Evolutionary conservation across 768 basidiomycete genomes (phyloP).

Genomic region (Auriscalpium vulgare): DNA sequence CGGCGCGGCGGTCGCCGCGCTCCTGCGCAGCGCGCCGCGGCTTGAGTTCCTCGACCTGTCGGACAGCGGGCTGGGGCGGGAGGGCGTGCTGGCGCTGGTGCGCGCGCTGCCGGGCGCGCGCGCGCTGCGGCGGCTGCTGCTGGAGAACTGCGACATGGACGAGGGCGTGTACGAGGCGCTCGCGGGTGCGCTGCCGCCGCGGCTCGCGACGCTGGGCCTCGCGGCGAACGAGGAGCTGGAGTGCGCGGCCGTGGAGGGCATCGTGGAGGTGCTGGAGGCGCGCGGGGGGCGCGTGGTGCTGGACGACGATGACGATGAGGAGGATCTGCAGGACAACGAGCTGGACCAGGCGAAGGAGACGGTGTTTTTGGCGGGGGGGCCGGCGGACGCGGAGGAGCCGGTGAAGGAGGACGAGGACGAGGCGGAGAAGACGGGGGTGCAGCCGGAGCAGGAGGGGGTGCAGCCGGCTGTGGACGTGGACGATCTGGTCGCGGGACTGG

Average conservation of each 20-base stretch:
- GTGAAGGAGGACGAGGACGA: too few species aligned
- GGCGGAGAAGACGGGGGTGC: too few species aligned
- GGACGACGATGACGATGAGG: slow-evolving; percentile 71
- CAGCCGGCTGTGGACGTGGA: too few species aligned
- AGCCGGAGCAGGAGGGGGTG: too few species aligned
- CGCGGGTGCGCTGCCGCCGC: slow-evolving; percentile 52
- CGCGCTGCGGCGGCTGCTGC: slow-evolving; percentile 65
- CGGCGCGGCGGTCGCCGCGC: slow-evolving; percentile 48
- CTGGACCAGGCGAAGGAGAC: slow-evolving; percentile 29
- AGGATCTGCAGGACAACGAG: slow-evolving; percentile 46
- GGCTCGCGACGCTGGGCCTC: slow-evolving; percentile 64
- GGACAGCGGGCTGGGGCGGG: slow-evolving; percentile 76
- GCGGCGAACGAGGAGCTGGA: slow-evolving; percentile 89
- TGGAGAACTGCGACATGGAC: slow-evolving; percentile 90
- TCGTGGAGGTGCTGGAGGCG: slow-evolving; percentile 47
- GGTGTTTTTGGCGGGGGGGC: too few species aligned
- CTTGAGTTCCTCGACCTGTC: slow-evolving; percentile 82
- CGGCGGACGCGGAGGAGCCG: too few species aligned
- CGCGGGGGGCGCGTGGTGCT: slow-evolving; percentile 60
- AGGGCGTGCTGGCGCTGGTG: slow-evolving; percentile 64
- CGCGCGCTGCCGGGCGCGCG: slow-evolving; percentile 54
- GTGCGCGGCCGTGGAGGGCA: slow-evolving; percentile 49
- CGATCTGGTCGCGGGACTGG: too few species aligned
- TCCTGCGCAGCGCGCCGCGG: slow-evolving; percentile 58
- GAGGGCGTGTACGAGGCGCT: slow-evolving; percentile 57